Conservation (phyloP, 202 grass and related monocot species). For the Bolboschoenoplectus hybrid region DNA sequence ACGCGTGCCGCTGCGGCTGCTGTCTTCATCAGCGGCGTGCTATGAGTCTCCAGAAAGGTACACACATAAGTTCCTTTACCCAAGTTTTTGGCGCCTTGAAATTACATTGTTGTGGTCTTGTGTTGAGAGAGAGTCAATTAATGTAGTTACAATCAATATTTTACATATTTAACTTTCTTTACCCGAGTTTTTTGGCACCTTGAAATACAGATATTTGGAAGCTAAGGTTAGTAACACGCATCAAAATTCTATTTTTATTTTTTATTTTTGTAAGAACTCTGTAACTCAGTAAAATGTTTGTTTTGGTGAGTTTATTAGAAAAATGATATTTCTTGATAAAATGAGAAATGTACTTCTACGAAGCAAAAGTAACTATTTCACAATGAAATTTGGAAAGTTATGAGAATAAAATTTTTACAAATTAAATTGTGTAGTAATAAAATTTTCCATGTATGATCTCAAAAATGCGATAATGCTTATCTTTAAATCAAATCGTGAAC, state of each 20-base stretch:
- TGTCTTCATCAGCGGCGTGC: constrained; percentile 36
- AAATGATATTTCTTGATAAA: neutral
- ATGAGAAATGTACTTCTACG: too few species aligned
- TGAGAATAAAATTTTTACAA: too few species aligned
- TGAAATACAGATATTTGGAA: too few species aligned
- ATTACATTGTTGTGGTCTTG: neutral
- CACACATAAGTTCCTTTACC: neutral
- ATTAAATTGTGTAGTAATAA: too few species aligned
- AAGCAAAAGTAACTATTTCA: too few species aligned
- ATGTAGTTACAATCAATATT: neutral
- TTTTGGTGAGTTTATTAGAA: neutral
- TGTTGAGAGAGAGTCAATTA: neutral
- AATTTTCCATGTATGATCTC: too few species aligned
- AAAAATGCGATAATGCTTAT: too few species aligned
- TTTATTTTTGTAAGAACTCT: neutral
- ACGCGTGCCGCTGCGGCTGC: constrained; percentile 50
- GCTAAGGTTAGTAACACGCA: neutral
- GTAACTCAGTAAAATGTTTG: neutral
- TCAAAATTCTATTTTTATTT: neutral
- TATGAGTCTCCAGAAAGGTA: neutral
- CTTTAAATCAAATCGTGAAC: too few species aligned
- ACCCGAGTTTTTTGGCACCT: too few species aligned
- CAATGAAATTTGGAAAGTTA: too few species aligned
- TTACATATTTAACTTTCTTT: neutral
- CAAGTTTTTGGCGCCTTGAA: neutral